Conservation (phyloP, 352 stramenopile genomes). For the Thalassiosira livingstoniorum region DNA sequence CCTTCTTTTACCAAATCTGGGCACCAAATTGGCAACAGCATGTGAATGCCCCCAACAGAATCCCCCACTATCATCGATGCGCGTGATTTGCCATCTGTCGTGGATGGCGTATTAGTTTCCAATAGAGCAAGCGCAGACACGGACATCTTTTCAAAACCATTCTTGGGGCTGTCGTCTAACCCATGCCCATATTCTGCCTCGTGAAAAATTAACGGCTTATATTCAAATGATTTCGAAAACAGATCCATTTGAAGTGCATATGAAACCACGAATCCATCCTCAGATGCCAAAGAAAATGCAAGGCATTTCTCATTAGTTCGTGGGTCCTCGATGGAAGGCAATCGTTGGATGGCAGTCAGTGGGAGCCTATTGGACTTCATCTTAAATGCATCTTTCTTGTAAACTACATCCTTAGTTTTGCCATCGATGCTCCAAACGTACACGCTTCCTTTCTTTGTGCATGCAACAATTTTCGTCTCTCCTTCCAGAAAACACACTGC, state of each 20-base stretch:
- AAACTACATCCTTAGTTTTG: constrained; percentile 15
- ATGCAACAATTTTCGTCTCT: constrained; percentile 34
- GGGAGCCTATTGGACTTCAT: constrained; percentile 32
- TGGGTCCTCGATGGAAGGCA: background rate
- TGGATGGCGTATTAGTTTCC: no score
- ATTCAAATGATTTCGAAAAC: no score
- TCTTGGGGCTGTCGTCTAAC: no score
- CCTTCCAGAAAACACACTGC: constrained; percentile 36
- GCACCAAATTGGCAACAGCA: no score
- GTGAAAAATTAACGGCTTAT: no score
- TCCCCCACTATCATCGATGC: no score
- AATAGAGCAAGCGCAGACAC: no score
- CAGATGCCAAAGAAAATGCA: constrained; percentile 36
- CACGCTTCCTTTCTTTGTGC: constrained; percentile 33
- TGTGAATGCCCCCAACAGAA: no score
- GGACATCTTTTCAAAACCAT: no score
- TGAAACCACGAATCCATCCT: constrained; percentile 48
- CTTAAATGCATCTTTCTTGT: constrained; percentile 34
- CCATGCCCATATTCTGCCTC: no score
- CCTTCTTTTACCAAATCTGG: no score
- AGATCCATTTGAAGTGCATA: constrained; percentile 41
- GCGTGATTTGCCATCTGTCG: no score
- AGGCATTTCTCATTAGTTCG: constrained; percentile 9
- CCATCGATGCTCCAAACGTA: constrained; percentile 39
- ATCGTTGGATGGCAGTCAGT: constrained; percentile 30